A percentile compares a stretch with the other conserved stretches of the same genome.
Evolutionary conservation across 164 flowering plant genomes (phyloP).

Genomic region (Magnolia changhungtana): DNA sequence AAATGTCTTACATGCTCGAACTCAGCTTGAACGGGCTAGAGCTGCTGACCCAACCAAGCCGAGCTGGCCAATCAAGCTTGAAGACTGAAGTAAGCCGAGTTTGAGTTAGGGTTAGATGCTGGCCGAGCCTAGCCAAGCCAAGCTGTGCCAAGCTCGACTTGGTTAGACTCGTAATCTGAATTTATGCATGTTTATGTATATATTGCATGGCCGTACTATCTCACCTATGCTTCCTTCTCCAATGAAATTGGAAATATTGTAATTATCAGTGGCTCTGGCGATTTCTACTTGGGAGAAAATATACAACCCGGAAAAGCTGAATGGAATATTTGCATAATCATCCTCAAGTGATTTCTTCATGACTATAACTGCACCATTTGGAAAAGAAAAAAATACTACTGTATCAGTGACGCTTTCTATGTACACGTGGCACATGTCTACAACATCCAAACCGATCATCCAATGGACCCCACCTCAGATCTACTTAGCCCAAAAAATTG

Average conservation of each 20-base stretch:
- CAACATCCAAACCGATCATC: background rate
- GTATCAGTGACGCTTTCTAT: background rate
- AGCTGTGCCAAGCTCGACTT: too few relatives aligned
- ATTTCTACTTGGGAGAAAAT: slow-evolving; percentile 22
- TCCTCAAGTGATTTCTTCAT: slow-evolving; percentile 17
- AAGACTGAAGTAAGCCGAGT: too few relatives aligned
- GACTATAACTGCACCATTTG: slow-evolving; percentile 10
- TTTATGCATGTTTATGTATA: too few relatives aligned
- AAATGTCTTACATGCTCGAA: too few relatives aligned
- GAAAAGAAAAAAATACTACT: background rate
- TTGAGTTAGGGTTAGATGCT: too few relatives aligned
- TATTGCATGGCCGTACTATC: background rate
- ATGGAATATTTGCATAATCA: slow-evolving; percentile 2
- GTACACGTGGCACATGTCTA: background rate
- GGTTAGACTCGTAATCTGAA: too few relatives aligned
- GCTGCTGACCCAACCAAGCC: too few relatives aligned
- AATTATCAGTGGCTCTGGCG: slow-evolving; percentile 19
- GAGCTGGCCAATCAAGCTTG: too few relatives aligned
- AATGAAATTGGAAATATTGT: slow-evolving; percentile 14
- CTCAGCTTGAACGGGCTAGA: too few relatives aligned
- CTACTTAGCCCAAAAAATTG: background rate
- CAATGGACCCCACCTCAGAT: background rate
- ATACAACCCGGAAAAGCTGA: slow-evolving; percentile 19
- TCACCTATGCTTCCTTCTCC: slow-evolving; percentile 26
- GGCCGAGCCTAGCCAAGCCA: too few relatives aligned